Percentiles rank a stretch among this genome's conserved stretches.
phyloP scores from a whole-genome alignment of 139 green algal genomes.

The Auxenochlorella pyrenoidosa region DNA sequence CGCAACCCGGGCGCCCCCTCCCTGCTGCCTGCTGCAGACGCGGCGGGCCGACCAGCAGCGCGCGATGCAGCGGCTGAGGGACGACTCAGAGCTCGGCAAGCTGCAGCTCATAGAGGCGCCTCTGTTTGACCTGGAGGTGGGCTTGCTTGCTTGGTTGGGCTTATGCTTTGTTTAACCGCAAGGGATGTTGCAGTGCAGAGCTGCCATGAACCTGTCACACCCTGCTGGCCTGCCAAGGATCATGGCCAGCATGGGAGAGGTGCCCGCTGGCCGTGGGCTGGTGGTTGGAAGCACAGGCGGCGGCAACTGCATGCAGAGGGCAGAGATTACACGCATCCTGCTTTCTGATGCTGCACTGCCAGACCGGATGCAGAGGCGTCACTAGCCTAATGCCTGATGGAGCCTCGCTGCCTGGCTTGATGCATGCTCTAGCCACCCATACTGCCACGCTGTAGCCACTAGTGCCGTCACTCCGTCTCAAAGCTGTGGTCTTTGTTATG shows the following conservation, averaged over 20 bases:
- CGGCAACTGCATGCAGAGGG: no score
- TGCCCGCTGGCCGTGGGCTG: not conserved
- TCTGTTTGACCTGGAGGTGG: conserved; percentile 96
- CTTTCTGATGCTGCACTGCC: not conserved
- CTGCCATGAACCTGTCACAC: no score
- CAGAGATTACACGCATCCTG: no score
- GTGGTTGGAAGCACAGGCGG: not conserved
- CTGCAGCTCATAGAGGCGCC: conserved; percentile 79
- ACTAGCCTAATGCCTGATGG: no score
- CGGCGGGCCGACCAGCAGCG: conserved; percentile 86
- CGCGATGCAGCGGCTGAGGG: conserved; percentile 76
- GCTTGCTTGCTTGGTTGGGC: not conserved
- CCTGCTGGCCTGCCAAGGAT: no score
- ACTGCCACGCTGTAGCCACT: not conserved
- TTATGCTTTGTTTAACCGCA: no score
- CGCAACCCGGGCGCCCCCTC: conserved; percentile 42
- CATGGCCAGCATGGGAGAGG: not conserved
- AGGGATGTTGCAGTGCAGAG: no score
- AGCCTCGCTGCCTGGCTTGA: no score
- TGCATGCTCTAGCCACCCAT: no score
- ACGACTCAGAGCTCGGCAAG: conserved; percentile 73
- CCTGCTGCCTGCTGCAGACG: conserved; percentile 47
- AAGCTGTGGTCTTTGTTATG: no score
- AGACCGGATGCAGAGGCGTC: no score
- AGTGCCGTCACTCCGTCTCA: no score